phyloP scores from a whole-genome alignment of 2,329 filamentous ascomycete genomes.

The Ascosphaera pollenicola region DNA sequence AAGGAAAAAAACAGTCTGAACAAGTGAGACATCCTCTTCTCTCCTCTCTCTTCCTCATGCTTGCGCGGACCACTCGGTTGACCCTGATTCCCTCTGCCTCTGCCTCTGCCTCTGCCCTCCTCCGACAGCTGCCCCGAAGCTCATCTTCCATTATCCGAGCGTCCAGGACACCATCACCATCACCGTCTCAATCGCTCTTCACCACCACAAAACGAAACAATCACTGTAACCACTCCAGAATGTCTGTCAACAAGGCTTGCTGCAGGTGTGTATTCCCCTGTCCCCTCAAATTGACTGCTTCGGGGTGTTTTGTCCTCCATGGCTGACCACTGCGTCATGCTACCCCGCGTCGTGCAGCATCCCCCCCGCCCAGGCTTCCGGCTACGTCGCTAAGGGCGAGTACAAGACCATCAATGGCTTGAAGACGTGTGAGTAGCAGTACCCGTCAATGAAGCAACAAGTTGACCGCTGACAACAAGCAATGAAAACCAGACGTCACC shows the following conservation, averaged over 20 bases:
- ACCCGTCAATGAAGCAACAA: not conserved
- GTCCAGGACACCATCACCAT: not conserved
- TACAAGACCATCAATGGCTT: constrained; percentile 37
- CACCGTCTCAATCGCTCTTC: too few species aligned
- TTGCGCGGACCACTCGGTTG: too few species aligned
- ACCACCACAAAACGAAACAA: not conserved
- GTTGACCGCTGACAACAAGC: constrained; percentile 1
- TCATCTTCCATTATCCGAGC: not conserved
- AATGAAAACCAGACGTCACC: constrained; percentile 25
- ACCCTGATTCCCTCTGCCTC: too few species aligned
- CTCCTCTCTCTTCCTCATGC: too few species aligned
- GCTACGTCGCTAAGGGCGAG: constrained; percentile 34
- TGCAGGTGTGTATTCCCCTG: not conserved
- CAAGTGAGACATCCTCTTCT: too few species aligned
- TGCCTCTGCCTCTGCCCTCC: too few species aligned
- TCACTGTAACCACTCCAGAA: not conserved
- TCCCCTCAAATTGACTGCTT: not conserved
- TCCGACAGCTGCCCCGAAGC: too few species aligned
- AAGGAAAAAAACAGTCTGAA: too few species aligned
- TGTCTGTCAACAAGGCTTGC: not conserved
- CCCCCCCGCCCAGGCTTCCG: constrained; percentile 19
- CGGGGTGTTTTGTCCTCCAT: too few species aligned
- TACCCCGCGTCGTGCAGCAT: constrained; percentile 10
- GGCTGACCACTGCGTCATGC: too few species aligned
- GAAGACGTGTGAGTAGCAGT: constrained; percentile 31